Evolutionary conservation across 306 rosid species (phyloP).

Genomic region (Acmispon strigosus): DNA sequence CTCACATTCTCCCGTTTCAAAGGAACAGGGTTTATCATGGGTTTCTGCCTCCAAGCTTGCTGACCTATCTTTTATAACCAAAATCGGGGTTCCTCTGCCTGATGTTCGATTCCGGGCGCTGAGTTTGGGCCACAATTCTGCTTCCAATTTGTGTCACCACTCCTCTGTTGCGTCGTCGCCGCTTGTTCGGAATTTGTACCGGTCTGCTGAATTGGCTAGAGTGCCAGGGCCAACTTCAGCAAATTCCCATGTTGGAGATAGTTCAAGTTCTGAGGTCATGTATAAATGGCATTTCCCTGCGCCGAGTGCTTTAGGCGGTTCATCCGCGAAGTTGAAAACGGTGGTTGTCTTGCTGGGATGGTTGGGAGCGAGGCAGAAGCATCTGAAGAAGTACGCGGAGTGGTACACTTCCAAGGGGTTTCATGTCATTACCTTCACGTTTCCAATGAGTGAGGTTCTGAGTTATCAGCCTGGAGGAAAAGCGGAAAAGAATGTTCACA

Average conservation of each 20-base stretch:
- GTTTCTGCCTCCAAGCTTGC: slow-evolving; percentile 62
- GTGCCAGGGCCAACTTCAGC: slow-evolving; percentile 33
- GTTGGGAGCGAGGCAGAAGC: slow-evolving; percentile 97
- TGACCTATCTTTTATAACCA: slow-evolving; percentile 40
- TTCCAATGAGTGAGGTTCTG: slow-evolving; percentile 82
- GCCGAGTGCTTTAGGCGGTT: slow-evolving; percentile 40
- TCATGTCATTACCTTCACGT: slow-evolving; percentile 86
- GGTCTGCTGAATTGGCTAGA: slow-evolving; percentile 55
- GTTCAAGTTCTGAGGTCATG: slow-evolving; percentile 48
- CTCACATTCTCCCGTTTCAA: slow-evolving; percentile 25
- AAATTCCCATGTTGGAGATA: slow-evolving; percentile 9
- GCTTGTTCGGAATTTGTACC: slow-evolving; percentile 39
- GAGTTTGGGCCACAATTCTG: slow-evolving; percentile 19
- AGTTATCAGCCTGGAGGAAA: slow-evolving; percentile 75
- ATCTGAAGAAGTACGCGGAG: slow-evolving; percentile 79
- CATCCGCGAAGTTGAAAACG: slow-evolving; percentile 55
- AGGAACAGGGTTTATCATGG: slow-evolving; percentile 34
- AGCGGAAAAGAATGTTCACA: slow-evolving; percentile 65
- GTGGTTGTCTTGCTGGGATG: slow-evolving; percentile 95
- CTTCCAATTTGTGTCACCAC: slow-evolving; percentile 12
- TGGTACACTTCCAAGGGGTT: slow-evolving; percentile 90
- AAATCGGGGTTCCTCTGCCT: slow-evolving; percentile 60
- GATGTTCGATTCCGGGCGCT: slow-evolving; percentile 42
- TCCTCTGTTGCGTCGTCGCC: slow-evolving; percentile 46
- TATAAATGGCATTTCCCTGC: slow-evolving; percentile 96